phyloP scores from a whole-genome alignment of 176 grass and related monocot genomes.

The Calamus simplicifolius region DNA sequence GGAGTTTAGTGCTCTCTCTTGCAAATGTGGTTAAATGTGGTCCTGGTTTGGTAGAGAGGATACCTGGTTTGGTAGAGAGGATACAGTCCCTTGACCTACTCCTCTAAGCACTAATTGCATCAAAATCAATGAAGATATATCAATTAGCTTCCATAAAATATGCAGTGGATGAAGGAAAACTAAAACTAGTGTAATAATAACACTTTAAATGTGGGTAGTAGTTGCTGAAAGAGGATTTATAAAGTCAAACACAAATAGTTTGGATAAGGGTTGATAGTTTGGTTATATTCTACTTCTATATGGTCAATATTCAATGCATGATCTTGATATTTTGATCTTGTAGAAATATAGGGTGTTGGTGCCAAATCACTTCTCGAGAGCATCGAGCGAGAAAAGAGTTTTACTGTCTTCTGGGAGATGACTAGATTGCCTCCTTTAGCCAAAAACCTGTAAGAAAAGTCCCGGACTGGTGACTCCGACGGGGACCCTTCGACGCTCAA shows the following conservation, averaged over 20 bases:
- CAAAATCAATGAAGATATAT: conserved; percentile 40
- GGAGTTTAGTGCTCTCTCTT: conserved; percentile 27
- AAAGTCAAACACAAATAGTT: too few species aligned
- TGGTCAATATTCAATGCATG: too few species aligned
- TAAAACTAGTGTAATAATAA: background rate
- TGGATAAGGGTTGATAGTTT: background rate
- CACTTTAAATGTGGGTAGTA: background rate
- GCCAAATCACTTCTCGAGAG: too few species aligned
- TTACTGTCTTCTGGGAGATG: too few species aligned
- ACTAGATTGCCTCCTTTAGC: too few species aligned
- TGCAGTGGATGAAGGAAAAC: background rate
- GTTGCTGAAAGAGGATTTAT: too few species aligned
- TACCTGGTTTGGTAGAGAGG: too few species aligned
- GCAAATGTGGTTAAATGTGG: conserved; percentile 65
- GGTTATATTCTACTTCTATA: too few species aligned
- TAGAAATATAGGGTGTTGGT: background rate
- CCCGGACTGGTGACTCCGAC: too few species aligned
- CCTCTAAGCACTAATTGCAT: conserved; percentile 15
- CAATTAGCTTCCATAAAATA: conserved; percentile 20
- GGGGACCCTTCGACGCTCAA: too few species aligned
- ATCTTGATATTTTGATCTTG: conserved; percentile 34
- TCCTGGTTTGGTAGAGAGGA: conserved; percentile 51
- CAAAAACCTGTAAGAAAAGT: too few species aligned
- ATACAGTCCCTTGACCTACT: conserved; percentile 50
- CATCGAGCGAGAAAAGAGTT: too few species aligned